phyloP scores from a whole-genome alignment of 345 rosid species.

The Anastatica hierochuntica region DNA sequence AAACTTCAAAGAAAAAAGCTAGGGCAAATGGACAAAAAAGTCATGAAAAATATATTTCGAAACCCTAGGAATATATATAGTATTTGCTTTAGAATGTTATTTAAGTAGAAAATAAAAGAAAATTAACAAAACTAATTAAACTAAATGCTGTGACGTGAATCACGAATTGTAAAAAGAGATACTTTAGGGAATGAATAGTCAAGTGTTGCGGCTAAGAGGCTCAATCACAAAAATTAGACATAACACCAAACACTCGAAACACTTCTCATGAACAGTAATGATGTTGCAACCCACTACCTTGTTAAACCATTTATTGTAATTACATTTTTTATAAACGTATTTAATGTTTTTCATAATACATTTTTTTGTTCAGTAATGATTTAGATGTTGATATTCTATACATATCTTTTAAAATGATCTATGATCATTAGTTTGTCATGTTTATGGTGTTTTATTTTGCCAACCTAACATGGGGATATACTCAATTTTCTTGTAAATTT shows the following conservation, averaged over 20 bases:
- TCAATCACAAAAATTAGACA: constrained; percentile 20
- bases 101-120: not conserved
- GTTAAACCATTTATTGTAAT: not conserved
- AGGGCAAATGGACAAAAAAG: constrained; percentile 14
- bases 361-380: no score
- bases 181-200: constrained; percentile 25
- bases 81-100: constrained; percentile 3
- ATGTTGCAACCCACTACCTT: constrained; percentile 26
- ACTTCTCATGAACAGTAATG: constrained; percentile 19
- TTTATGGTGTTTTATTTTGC: no score
- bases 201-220: constrained; percentile 27
- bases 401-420: no score
- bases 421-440: no score
- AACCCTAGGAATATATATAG: constrained; percentile 12
- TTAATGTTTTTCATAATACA: no score
- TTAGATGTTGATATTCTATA: no score
- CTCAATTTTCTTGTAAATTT: no score
- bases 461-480: no score
- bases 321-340: no score
- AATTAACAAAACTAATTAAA: not conserved
- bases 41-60: constrained; percentile 4
- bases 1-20: constrained; percentile 10
- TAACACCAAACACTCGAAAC: constrained; percentile 11
- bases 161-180: not conserved
- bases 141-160: constrained; percentile 10